A percentile compares a stretch with the other conserved stretches of the same genome.
phyloP scores from a whole-genome alignment of 139 green algal species.

The Tetradesmus obliquus region DNA sequence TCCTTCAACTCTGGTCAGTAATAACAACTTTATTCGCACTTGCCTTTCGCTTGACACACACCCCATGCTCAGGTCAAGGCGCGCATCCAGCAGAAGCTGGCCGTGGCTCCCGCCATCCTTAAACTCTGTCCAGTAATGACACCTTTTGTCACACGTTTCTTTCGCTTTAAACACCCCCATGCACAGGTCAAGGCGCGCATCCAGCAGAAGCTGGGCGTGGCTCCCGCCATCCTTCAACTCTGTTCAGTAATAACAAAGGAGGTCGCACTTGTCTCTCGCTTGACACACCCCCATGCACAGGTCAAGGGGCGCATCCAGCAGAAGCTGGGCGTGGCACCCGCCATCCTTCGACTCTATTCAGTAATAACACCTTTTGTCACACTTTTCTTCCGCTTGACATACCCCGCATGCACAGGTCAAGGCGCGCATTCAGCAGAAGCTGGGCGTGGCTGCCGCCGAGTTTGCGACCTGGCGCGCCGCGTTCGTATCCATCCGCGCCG shows the following conservation, averaged over 20 bases:
- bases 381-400: background rate
- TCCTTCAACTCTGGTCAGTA: too few relatives aligned
- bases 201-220: constrained; percentile 37
- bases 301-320: constrained; percentile 25
- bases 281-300: background rate
- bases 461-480: constrained; percentile 88
- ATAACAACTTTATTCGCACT: too few relatives aligned
- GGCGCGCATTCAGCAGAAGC: constrained; percentile 74
- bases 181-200: constrained; percentile 22
- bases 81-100: constrained; percentile 81
- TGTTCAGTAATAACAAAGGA: too few relatives aligned
- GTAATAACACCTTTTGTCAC: too few relatives aligned
- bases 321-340: constrained; percentile 59
- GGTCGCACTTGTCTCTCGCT: background rate
- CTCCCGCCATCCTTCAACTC: constrained; percentile 58
- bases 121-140: too few relatives aligned
- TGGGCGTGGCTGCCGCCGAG: constrained; percentile 83
- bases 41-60: background rate
- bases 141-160: background rate
- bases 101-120: constrained; percentile 67
- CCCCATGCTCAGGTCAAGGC: constrained; percentile 41
- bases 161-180: background rate
- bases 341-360: constrained; percentile 22
- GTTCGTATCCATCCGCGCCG: constrained; percentile 58
- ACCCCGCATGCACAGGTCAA: constrained; percentile 38